phyloP scores from a whole-genome alignment of 805 yeast genomes.

The Suhomyces xylopsoci region DNA sequence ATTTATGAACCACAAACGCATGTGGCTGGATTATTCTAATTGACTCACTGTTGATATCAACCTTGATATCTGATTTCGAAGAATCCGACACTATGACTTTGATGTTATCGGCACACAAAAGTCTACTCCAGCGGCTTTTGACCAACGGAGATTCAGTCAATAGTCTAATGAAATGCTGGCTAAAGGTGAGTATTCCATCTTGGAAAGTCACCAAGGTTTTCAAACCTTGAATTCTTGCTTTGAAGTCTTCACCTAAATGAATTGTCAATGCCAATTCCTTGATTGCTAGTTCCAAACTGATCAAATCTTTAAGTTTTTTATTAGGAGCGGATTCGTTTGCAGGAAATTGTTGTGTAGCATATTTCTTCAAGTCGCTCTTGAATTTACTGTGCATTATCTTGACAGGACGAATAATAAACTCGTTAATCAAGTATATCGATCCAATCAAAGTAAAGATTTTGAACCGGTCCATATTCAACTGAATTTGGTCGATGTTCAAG shows the following conservation, averaged over 20 bases:
- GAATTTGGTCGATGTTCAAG: constrained; percentile 14
- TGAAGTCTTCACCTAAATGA: constrained; percentile 48
- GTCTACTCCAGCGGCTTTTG: constrained; percentile 47
- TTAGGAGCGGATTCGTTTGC: neutral
- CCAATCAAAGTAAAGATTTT: constrained; percentile 33
- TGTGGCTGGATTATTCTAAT: constrained; percentile 39
- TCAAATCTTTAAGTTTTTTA: constrained; percentile 7
- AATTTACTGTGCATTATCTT: constrained; percentile 20
- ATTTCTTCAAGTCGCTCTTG: constrained; percentile 17
- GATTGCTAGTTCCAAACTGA: constrained; percentile 10
- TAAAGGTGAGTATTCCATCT: constrained; percentile 10
- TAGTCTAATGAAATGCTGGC: constrained; percentile 33
- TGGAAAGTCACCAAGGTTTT: constrained; percentile 8
- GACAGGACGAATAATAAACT: constrained; percentile 30
- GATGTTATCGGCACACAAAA: constrained; percentile 35
- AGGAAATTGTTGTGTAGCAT: constrained; percentile 2
- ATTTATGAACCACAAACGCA: constrained; percentile 32
- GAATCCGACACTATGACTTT: constrained; percentile 11
- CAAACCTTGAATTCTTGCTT: constrained; percentile 44
- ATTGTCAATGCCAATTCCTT: constrained; percentile 22
- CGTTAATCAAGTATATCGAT: constrained; percentile 27
- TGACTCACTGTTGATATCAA: constrained; percentile 21
- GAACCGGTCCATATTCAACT: constrained; percentile 24
- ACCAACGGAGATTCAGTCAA: constrained; percentile 53
- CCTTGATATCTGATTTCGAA: constrained; percentile 11